Evolutionary conservation across 805 yeast species (phyloP), one percentile per base, ranked within the genome.

Genomic region (Candida maris): DNA sequence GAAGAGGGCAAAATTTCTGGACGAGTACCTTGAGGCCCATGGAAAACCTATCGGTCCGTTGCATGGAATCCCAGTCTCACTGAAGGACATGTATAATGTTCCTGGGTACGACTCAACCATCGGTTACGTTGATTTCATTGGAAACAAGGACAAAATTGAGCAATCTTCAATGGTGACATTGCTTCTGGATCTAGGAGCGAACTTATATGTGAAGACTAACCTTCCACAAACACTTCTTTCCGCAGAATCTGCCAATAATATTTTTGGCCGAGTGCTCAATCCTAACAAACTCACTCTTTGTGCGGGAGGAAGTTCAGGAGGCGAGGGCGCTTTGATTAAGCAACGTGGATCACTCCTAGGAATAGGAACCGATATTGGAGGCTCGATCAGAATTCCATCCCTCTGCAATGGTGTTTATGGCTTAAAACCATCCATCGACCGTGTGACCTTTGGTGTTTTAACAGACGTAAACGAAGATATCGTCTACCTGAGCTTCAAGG

Each of bases 281-380:
- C 69, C 80, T 0, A 56, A 58, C 53, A 75, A 77, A 43, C 58
- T 73, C 30, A 55, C 64, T 18, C 62, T 76, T 40, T 66, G 77
- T 12, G 68, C 77, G 4, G 82, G 83, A 39, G 83, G 83, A 7
- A 71, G 78, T 2, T 71, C 79, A 5, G 77, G 79, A 14, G 83
- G 83, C 30, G 83, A 77, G 53, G 79, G 80, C 35, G 72, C 81
- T 0, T 49, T 75, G 34, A 65, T 75, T 27, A 76, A 70, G 1
- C 62, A 70, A 52, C 69, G 67, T 32, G 82, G 77, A 4, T 70
- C 79, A 9, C 67, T 72, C 1, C 44, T 77, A 26, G 85, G 82
- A 4, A 58, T 75, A 28, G 82, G 82, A 6, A 70, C 79, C 10
- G 83, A 77, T 48, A 73, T 77, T 40, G 83, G 82, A 36, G 83